Conservation (phyloP, 2,329 filamentous ascomycete genomes). For the Dactylellina drechsleri region DNA sequence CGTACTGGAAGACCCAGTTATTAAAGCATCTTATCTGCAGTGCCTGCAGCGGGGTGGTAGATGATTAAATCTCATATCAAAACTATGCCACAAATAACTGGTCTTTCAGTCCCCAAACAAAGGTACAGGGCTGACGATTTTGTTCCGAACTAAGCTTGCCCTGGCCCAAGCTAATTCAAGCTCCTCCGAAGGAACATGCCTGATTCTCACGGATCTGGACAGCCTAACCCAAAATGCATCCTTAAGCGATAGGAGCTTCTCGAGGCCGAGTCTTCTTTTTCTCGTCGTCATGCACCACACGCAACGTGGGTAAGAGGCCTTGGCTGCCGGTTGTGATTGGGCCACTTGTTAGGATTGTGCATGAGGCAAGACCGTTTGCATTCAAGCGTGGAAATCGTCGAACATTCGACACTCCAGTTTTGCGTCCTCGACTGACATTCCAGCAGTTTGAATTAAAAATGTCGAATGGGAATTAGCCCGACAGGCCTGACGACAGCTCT, state of each 20-base stretch:
- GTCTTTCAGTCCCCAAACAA: constrained; percentile 31
- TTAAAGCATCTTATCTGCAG: constrained; percentile 33
- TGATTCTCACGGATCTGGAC: constrained; percentile 25
- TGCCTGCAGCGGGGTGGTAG: constrained; percentile 26
- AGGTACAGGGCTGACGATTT: constrained; percentile 40
- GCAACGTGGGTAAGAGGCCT: constrained; percentile 30
- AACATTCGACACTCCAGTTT: constrained; percentile 36
- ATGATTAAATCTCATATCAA: constrained; percentile 43
- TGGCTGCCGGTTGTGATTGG: constrained; percentile 24
- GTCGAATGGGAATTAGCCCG: constrained; percentile 3
- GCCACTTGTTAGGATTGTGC: constrained; percentile 40
- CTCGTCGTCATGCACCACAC: constrained; percentile 39
- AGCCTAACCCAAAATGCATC: constrained; percentile 49
- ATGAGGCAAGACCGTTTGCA: constrained; percentile 49
- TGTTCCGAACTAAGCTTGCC: constrained; percentile 29
- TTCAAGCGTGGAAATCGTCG: constrained; percentile 30
- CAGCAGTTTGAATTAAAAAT: constrained; percentile 17
- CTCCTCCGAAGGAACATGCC: constrained; percentile 10
- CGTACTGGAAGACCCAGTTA: constrained; percentile 36
- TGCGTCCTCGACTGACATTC: constrained; percentile 34
- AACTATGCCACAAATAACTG: constrained; percentile 34
- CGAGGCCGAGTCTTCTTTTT: constrained; percentile 23
- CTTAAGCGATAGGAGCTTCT: constrained; percentile 51
- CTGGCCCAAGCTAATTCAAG: constrained; percentile 14
- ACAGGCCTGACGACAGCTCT: constrained; percentile 38